These are phyloP conservation scores for Thuidium tamariscinum DNA, from an alignment of 225 moss, liverwort and hornwort species.

Conservation along the genomic window DNA sequence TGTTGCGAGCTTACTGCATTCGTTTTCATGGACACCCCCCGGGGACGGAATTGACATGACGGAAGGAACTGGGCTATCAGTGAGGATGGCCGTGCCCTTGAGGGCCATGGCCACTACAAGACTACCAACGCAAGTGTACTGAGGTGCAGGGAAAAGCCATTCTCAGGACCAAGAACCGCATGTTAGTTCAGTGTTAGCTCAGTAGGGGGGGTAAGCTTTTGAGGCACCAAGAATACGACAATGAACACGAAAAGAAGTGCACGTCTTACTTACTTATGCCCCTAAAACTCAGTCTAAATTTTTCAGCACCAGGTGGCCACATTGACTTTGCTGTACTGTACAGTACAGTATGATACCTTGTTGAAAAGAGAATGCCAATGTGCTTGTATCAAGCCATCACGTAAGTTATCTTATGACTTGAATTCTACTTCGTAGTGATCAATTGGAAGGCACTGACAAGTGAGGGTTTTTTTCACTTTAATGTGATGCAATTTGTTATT, in stretches of 20 bases:
- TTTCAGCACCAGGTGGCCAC: not conserved
- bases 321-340: not conserved
- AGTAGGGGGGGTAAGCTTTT: not conserved
- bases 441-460: not conserved
- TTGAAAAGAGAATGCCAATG: not conserved
- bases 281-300: not conserved
- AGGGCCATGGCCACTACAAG: not conserved
- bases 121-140: not conserved
- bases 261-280: not conserved
- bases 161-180: not conserved
- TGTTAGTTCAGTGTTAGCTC: not conserved
- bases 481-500: not conserved
- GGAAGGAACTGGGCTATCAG: conserved; percentile 10
- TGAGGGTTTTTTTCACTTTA: not conserved
- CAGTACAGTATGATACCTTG: not conserved
- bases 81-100: not conserved
- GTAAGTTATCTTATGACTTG: not conserved
- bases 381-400: not conserved
- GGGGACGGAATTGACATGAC: conserved; percentile 2
- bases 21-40: not conserved
- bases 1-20: conserved; percentile 17
- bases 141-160: not conserved
- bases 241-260: not conserved
- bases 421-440: not conserved
- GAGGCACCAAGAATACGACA: not conserved